Evolutionary conservation across 2,329 filamentous ascomycete genomes (phyloP).

Genomic region (Rhinocladiella similis): DNA sequence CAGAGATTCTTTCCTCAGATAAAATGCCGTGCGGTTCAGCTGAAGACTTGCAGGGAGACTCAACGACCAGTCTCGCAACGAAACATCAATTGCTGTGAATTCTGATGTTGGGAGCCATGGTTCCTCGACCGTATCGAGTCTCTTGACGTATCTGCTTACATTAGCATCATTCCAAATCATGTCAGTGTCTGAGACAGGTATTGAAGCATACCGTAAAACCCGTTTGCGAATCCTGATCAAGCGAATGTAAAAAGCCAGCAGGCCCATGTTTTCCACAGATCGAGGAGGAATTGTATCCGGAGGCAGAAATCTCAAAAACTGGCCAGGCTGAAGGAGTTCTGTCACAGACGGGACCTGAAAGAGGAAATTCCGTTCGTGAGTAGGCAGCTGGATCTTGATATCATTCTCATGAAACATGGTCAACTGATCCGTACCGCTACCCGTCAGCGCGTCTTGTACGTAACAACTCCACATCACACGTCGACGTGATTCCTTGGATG

Average conservation of each 20-base stretch:
- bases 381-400: conserved; percentile 33
- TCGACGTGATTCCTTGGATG: conserved; percentile 32
- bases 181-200: too few relatives aligned
- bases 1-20: conserved; percentile 49
- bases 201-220: conserved; percentile 11
- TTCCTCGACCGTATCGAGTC: conserved; percentile 40
- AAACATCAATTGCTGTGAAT: conserved; percentile 44
- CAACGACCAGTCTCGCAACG: conserved; percentile 43
- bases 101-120: conserved; percentile 48
- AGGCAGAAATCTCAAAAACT: conserved; percentile 23
- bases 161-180: neutral
- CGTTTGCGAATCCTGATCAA: conserved; percentile 9
- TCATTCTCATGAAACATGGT: conserved; percentile 33
- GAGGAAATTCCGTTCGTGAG: conserved; percentile 34
- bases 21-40: conserved; percentile 47
- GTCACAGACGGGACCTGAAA: conserved; percentile 34
- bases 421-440: conserved; percentile 35
- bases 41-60: conserved; percentile 47
- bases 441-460: conserved; percentile 33
- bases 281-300: conserved; percentile 5
- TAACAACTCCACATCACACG: conserved; percentile 37
- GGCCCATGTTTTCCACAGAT: conserved; percentile 11
- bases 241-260: conserved; percentile 12
- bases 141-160: conserved; percentile 41
- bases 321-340: conserved; percentile 30